Base-by-base conservation (phyloP, 495 filamentous ascomycete species). In the Thermothielavioides terrestris region DNA sequence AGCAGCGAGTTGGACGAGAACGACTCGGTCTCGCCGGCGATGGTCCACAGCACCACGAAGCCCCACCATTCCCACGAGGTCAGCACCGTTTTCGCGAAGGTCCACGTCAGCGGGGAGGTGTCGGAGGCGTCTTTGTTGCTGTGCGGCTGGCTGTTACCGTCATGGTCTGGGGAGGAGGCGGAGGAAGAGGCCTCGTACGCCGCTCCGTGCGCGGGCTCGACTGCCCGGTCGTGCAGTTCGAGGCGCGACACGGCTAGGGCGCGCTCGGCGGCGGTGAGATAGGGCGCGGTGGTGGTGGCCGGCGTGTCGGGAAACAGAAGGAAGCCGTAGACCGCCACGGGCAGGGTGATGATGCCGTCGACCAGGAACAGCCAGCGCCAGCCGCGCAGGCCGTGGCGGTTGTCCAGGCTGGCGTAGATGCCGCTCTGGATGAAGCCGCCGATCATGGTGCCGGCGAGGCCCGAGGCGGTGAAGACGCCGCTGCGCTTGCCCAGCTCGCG, bases 301-400 rank as follows among this genome's bases (percentile, higher is more conserved):
- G 79, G 80, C 4, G 76, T 80, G 59, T 83, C 79, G 1, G 80
- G 79, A 61, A 82, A 82, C 45, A 80, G 60, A 4, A 79, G 22
- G 44, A 77, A 73, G 25, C 80, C 79, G 48, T 77, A 82, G 4
- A 81, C 43, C 0, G 79, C 79, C 14, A 82, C 71, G 1, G 79
- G 80, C 8, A 84, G 39, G 5, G 76, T 77, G 47, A 80, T 62
- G 26, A 75, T 64, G 7, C 73, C 67, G 40, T 74, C 68, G 34
- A 78, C 67, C 36, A 85, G 75, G 50, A 85, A 86, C 15, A 85
- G 56, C 83, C 83, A 85, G 15, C 80, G 63, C 83, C 82, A 86
- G 0, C 80, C 83, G 0, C 64, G 58, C 0, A 84, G 60, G 0
- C 79, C 79, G 25, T 64, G 52, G 3, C 49, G 55, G 8, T 77